Percentiles rank a stretch among this genome's conserved stretches.
phyloP scores from a whole-genome alignment of 768 basidiomycete genomes.

The Scleroderma bovista region DNA sequence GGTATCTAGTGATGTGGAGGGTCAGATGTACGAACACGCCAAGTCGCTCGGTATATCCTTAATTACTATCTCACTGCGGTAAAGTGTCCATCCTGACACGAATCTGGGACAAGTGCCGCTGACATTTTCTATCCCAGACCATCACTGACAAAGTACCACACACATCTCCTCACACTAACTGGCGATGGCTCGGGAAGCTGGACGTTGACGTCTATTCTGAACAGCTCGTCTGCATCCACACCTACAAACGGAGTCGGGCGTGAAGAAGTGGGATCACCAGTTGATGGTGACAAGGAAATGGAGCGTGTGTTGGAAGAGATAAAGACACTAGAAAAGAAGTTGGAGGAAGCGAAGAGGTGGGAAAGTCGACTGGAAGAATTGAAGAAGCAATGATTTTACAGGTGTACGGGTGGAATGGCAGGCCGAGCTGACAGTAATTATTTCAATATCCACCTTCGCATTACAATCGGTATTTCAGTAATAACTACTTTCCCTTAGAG shows the following conservation, averaged over 20 bases:
- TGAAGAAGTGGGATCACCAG: neutral
- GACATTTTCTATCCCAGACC: constrained; percentile 45
- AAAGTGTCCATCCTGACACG: constrained; percentile 13
- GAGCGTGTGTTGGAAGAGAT: constrained; percentile 25
- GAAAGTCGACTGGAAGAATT: constrained; percentile 7
- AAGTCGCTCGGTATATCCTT: constrained; percentile 87
- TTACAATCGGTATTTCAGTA: no score
- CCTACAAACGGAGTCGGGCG: neutral
- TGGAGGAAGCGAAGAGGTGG: constrained; percentile 23
- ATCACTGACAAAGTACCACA: constrained; percentile 84
- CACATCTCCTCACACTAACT: constrained; percentile 70
- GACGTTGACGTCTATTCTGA: constrained; percentile 57
- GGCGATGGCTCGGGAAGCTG: constrained; percentile 70
- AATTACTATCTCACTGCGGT: constrained; percentile 89
- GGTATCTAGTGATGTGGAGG: constrained; percentile 94
- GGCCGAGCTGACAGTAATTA: no score
- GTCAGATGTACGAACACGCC: constrained; percentile 90
- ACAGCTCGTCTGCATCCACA: constrained; percentile 17
- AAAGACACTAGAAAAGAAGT: constrained; percentile 13
- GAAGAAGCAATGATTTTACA: constrained; percentile 12
- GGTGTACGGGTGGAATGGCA: no score
- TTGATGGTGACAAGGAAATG: constrained; percentile 10
- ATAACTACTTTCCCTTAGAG: no score
- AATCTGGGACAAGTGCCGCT: neutral
- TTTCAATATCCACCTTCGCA: no score